A percentile compares a stretch with the other conserved stretches of the same genome.
phyloP scores from a whole-genome alignment of 2,329 filamentous ascomycete species.

The Parascedosporium putredinis region DNA sequence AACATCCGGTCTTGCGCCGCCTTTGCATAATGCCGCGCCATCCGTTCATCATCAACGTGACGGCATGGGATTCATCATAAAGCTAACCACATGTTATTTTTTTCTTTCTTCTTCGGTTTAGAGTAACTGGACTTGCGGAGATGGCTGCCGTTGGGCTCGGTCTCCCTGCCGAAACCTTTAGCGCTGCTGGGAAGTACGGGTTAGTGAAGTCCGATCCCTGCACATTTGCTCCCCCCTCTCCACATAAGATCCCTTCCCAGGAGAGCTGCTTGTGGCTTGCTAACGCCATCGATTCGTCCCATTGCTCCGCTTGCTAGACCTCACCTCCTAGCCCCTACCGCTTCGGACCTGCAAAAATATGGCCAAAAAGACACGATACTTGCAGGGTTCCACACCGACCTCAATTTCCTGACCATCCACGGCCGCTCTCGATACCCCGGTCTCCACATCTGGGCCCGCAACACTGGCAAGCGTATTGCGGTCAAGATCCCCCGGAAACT shows the following conservation, averaged over 20 bases:
- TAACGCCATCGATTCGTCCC: background rate
- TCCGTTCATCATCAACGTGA: background rate
- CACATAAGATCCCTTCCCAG: too few relatives aligned
- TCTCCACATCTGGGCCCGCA: slow-evolving; percentile 53
- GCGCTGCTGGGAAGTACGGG: slow-evolving; percentile 45
- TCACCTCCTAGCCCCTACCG: slow-evolving; percentile 50
- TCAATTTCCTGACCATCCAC: slow-evolving; percentile 56
- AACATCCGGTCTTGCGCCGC: too few relatives aligned
- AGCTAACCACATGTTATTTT: too few relatives aligned
- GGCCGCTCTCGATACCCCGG: slow-evolving; percentile 52
- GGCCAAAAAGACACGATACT: slow-evolving; percentile 45
- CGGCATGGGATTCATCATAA: background rate
- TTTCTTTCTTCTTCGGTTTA: slow-evolving; percentile 13
- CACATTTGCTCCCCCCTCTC: slow-evolving; percentile 7
- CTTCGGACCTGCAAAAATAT: slow-evolving; percentile 46
- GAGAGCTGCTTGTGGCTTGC: background rate
- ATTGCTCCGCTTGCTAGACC: slow-evolving; percentile 26
- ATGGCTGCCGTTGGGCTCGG: slow-evolving; percentile 49
- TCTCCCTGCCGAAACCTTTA: slow-evolving; percentile 41
- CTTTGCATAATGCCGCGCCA: background rate
- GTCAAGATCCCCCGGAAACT: slow-evolving; percentile 48
- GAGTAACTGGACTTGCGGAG: slow-evolving; percentile 44
- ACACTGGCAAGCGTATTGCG: slow-evolving; percentile 47
- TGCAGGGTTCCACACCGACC: slow-evolving; percentile 53
- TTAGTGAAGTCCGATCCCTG: slow-evolving; percentile 18